Evolutionary conservation across 2,329 filamentous ascomycete genomes (phyloP).

Genomic region (Fusarium heterosporum): DNA sequence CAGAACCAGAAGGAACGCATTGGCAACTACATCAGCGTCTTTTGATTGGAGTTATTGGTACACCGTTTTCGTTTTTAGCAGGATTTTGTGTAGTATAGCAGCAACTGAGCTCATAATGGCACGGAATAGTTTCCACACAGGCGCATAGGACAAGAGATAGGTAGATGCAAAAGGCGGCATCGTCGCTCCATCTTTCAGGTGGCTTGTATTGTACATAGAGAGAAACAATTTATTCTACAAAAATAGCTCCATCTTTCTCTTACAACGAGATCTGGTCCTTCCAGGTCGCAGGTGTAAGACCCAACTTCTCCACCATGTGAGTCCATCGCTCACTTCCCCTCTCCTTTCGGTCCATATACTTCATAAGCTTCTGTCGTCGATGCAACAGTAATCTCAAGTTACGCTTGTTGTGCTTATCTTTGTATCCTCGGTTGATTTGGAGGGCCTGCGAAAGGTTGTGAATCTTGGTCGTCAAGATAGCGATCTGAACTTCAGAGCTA

Average conservation of each 20-base stretch:
- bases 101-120: constrained; percentile 54
- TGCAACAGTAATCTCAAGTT: constrained; percentile 89
- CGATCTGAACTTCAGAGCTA: constrained; percentile 96
- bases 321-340: constrained; percentile 91
- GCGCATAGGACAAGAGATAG: constrained; percentile 50
- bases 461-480: constrained; percentile 95
- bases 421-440: constrained; percentile 74
- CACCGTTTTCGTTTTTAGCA: constrained; percentile 47
- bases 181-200: constrained; percentile 47
- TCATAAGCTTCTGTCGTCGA: constrained; percentile 86
- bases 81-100: constrained; percentile 59
- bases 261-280: constrained; percentile 79
- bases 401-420: constrained; percentile 94
- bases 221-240: constrained; percentile 59
- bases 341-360: constrained; percentile 90
- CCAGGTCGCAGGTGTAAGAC: constrained; percentile 89
- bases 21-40: constrained; percentile 98
- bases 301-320: constrained; percentile 84
- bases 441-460: constrained; percentile 80
- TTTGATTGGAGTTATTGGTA: constrained; percentile 64
- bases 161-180: constrained; percentile 46
- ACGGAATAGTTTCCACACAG: constrained; percentile 49
- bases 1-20: constrained; percentile 99
- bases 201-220: constrained; percentile 63
- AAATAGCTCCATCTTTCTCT: constrained; percentile 36